Evolutionary conservation across 306 rosid species (phyloP), one percentile per base, ranked within the genome.

Genomic region (Calophaca sinica): DNA sequence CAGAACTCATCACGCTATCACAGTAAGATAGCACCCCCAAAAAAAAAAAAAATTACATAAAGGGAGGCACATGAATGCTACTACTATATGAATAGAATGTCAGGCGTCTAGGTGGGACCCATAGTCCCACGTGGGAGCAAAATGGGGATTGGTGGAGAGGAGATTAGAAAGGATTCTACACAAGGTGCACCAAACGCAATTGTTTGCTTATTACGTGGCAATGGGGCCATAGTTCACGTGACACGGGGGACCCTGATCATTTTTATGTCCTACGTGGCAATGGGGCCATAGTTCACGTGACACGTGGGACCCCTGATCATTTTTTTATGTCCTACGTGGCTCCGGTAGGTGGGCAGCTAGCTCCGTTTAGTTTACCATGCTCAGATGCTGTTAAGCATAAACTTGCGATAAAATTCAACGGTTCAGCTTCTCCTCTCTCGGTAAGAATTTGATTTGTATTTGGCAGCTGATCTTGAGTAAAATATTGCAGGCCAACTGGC

Each of bases 81-180:
- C 6, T 29, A 54, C 9, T n/a, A n/a, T n/a, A n/a, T 29, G 41
- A 46, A 60, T 33, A 42, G 52, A 39, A 32, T 68, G 80, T 74
- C 62, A 62, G 70, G 73, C 7, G 59, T 1, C 1, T 57, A 63
- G 80, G 88, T 78, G 84, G 89, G 93, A 84, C 62, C 91, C 84
- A 20, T 0, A 26, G 10, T 2, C 89, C 93, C 99, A 94, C 96
- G 98, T 94, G 99, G 92, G 93, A 72, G 78, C 50, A 6, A 32
- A 70, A 55, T 57, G 76, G 69, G 63, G 91, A 91, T 94, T 94
- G 99, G 99, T 75, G 81, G 93, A 80, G 89, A 88, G 82, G 70
- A 69, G 97, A 94, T 94, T 73, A 89, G 87, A 70, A 70, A 81
- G 83, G 98, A 94, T 91, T 91, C 86, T 64, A 11, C 31, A 3